Conservation (phyloP, 768 basidiomycete genomes). For the Tricholoma sp. region DNA sequence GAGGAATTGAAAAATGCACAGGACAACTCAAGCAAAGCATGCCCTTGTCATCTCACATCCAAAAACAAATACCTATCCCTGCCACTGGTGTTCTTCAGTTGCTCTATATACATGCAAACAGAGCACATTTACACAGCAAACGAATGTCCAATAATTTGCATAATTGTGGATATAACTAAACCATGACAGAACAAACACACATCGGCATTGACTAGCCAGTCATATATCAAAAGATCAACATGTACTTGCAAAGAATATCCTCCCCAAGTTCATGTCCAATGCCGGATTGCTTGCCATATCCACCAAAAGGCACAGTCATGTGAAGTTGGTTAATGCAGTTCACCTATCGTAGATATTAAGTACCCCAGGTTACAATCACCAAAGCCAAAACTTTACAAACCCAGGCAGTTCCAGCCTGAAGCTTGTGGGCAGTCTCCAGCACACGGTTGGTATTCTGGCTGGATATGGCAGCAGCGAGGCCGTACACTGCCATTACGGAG, state of each 20-base stretch:
- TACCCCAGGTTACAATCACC: background rate
- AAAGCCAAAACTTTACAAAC: constrained; percentile 23
- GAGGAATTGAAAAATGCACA: too few species aligned
- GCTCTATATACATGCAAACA: too few species aligned
- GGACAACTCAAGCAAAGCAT: too few species aligned
- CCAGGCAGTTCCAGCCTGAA: constrained; percentile 84
- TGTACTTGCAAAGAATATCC: background rate
- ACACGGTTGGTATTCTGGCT: constrained; percentile 73
- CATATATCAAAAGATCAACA: too few species aligned
- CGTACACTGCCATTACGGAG: constrained; percentile 42
- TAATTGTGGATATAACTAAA: background rate
- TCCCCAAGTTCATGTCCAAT: constrained; percentile 2
- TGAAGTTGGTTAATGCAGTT: constrained; percentile 49
- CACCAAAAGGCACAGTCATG: constrained; percentile 21
- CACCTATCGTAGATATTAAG: constrained; percentile 28
- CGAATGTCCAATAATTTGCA: too few species aligned
- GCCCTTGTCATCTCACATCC: too few species aligned
- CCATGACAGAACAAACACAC: too few species aligned
- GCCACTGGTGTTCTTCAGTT: too few species aligned
- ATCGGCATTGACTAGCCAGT: background rate
- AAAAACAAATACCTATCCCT: too few species aligned
- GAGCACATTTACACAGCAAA: too few species aligned
- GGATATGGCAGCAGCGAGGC: constrained; percentile 86
- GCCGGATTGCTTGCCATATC: constrained; percentile 3
- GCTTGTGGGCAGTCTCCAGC: constrained; percentile 60